Evolutionary conservation across 2,329 filamentous ascomycete species (phyloP), one percentile per base, ranked within the genome.

Genomic region (Fusarium begoniae): DNA sequence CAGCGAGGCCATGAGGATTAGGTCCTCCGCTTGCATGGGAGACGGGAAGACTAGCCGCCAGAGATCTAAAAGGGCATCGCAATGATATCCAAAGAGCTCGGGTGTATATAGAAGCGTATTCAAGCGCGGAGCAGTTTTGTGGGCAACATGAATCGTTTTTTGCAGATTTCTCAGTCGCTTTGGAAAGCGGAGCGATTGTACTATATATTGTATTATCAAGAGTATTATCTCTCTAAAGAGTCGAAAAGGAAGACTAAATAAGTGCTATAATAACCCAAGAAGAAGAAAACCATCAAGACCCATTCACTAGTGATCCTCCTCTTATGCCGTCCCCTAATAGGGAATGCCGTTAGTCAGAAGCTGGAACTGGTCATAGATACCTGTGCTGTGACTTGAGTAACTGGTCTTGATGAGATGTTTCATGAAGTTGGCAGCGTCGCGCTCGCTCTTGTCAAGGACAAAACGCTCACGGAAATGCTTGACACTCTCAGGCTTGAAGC

Each of bases 321-420:
- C 54, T 48, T 50, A 26, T 62, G 26, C 20, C 38, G 45, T 48
- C 26, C 51, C 54, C 78, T 88, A 98, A 81, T 97, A 98, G 40
- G 96, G 96, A 82, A 99, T 99, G 12, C 96, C 96, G 81, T 99
- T 98, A 38, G 96, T 98, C 84, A 98, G 85, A 79, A 98, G 86
- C 86, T 99, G 96, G 87, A 98, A 99, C 82, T 98, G 94, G 84
- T 99, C 97, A 82, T 99, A 99, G 54, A 96, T 93, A 75, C 94
- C 95, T 3, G 96, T 99, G 64, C 93, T 95, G 81, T 96, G 94
- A 84, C 94, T 98, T 66, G 92, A 90, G 79, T 96, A 94, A 81
- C 95, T 98, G 88, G 93, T 97, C 86, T 92, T 92, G 80, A 98
- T 93, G 78, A 98, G 85, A 62, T 93, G 94, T 76, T 92, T 90